These are phyloP conservation scores for Chaetomium globosum DNA, from an alignment of 2,329 filamentous ascomycete genomes.

Conservation along the genomic window DNA sequence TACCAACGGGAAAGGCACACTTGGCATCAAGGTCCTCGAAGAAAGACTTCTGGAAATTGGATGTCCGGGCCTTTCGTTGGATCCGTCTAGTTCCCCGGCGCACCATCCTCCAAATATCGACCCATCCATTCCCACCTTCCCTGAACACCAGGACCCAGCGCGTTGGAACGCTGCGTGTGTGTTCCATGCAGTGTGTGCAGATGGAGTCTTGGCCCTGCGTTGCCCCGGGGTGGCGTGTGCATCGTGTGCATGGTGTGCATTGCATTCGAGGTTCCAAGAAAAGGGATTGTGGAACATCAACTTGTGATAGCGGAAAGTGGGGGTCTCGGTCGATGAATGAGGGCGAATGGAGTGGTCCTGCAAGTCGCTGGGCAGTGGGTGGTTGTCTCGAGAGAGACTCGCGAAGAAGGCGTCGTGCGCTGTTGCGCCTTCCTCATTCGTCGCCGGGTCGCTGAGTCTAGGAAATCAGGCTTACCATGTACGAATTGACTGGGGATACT, in stretches of 20 bases:
- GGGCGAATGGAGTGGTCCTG: background rate
- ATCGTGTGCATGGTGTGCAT: slow-evolving; percentile 1
- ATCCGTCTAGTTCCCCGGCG: background rate
- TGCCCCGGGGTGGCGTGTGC: background rate
- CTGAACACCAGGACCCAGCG: slow-evolving; percentile 8
- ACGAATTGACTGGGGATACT: background rate
- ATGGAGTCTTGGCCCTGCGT: background rate
- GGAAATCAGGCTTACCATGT: slow-evolving; percentile 1
- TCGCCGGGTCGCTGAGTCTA: background rate
- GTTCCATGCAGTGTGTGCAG: background rate
- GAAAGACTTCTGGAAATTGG: slow-evolving; percentile 2
- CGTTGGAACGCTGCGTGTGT: slow-evolving; percentile 10
- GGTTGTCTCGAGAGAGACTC: background rate
- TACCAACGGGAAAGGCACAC: background rate
- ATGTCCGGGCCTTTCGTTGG: background rate
- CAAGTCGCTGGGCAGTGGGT: background rate
- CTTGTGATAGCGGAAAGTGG: slow-evolving; percentile 5
- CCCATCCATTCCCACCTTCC: background rate
- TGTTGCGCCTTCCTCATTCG: slow-evolving; percentile 16
- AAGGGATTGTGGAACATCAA: background rate
- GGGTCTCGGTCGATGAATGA: slow-evolving; percentile 26
- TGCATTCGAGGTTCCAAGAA: slow-evolving; percentile 2
- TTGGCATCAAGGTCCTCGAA: background rate
- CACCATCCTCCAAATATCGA: background rate
- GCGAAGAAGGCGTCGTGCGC: slow-evolving; percentile 16